These are phyloP conservation scores for Kazachstania viticola DNA, from an alignment of 805 yeast genomes.

Conservation along the genomic window DNA sequence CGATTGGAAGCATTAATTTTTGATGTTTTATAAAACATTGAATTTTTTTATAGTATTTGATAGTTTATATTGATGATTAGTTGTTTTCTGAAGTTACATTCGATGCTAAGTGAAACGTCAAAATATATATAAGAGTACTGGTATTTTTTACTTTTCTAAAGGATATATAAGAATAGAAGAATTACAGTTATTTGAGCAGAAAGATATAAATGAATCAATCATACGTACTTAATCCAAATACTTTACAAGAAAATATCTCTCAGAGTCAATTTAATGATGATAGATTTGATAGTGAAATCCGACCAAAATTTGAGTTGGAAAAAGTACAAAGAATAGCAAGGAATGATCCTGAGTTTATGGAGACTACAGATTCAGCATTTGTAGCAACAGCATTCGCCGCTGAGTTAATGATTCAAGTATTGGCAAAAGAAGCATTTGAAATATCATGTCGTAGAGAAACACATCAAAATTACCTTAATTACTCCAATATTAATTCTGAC, in stretches of 20 bases:
- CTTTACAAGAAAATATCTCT: neutral
- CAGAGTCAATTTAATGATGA: neutral
- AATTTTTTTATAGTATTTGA: too few relatives aligned
- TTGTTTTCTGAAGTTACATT: too few relatives aligned
- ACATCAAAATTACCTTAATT: conserved; percentile 4
- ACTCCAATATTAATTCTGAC: neutral
- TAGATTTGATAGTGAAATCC: neutral
- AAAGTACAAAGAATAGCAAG: conserved; percentile 20
- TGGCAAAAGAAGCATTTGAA: conserved; percentile 13
- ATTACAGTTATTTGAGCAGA: neutral
- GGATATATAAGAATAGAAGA: neutral
- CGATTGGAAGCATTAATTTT: conserved; percentile 59
- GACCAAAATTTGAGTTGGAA: conserved; percentile 10
- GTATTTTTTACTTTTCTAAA: too few relatives aligned
- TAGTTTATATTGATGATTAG: too few relatives aligned
- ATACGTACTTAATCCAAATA: neutral
- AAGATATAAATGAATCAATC: neutral
- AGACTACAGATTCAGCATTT: conserved; percentile 15
- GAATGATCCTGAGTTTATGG: conserved; percentile 18
- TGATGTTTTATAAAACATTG: too few relatives aligned
- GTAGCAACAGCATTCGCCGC: conserved; percentile 20
- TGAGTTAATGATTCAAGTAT: conserved; percentile 14
- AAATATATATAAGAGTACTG: neutral
- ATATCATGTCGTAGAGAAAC: too few relatives aligned
- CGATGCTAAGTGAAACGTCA: too few relatives aligned